phyloP scores from a whole-genome alignment of 371 early-diverging fungal genomes.

The Umbelopsis sp. region DNA sequence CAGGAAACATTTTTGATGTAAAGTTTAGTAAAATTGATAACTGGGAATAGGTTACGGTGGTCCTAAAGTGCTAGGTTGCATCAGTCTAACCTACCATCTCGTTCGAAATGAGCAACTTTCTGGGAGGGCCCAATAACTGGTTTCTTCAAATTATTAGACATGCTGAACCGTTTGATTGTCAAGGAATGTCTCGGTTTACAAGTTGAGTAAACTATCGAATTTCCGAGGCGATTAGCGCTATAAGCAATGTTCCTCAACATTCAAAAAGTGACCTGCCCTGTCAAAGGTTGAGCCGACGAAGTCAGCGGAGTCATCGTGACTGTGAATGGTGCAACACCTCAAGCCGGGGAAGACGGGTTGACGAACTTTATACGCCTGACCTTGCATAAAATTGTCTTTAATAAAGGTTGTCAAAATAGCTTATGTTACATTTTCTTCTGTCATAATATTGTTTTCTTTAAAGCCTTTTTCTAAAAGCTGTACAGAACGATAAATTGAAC shows the following conservation, averaged over 20 bases:
- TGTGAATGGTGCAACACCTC: conserved; percentile 2
- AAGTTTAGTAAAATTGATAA: background rate
- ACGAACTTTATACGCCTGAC: too few species aligned
- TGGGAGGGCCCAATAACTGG: conserved; percentile 2
- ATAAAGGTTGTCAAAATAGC: too few species aligned
- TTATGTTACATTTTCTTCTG: too few species aligned
- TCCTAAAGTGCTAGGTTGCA: too few species aligned
- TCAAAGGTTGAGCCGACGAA: background rate
- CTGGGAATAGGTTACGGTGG: too few species aligned
- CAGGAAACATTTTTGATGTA: background rate
- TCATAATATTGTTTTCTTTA: too few species aligned
- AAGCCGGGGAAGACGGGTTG: too few species aligned
- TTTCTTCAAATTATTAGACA: background rate
- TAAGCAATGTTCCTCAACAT: conserved; percentile 14
- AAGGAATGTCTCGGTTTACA: background rate
- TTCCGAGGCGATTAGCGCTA: background rate
- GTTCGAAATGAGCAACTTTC: conserved; percentile 42
- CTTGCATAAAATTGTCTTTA: too few species aligned
- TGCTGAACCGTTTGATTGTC: background rate
- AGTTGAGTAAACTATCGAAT: background rate
- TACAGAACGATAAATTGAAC: background rate
- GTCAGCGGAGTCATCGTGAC: conserved; percentile 14
- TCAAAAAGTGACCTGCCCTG: background rate
- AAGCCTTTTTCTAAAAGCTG: too few species aligned
- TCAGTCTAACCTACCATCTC: conserved; percentile 39